Percentiles rank a stretch among this genome's conserved stretches.
These are phyloP conservation scores for Leishmania aethiopica DNA, from an alignment of 208 protist species.

Conservation along the genomic window DNA sequence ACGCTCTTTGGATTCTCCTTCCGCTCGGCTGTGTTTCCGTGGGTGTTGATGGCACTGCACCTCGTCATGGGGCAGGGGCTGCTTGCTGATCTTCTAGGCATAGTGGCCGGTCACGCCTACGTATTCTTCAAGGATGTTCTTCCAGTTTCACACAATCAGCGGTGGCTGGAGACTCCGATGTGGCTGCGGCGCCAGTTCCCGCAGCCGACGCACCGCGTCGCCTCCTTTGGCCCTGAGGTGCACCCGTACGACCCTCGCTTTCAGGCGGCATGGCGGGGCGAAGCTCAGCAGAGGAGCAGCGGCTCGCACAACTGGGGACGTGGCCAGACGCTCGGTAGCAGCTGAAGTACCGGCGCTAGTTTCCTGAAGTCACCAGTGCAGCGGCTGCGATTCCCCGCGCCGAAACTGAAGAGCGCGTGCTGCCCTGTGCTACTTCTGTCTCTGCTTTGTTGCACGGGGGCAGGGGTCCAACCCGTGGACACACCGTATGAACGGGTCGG, in stretches of 20 bases:
- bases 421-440: neutral
- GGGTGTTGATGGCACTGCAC: conserved; percentile 80
- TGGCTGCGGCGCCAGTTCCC: conserved; percentile 52
- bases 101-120: conserved; percentile 74
- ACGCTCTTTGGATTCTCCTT: conserved; percentile 84
- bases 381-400: neutral
- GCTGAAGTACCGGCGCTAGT: conserved; percentile 13
- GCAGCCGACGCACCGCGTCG: conserved; percentile 20
- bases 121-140: conserved; percentile 83
- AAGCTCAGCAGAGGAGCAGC: conserved; percentile 9
- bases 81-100: conserved; percentile 67
- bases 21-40: conserved; percentile 77
- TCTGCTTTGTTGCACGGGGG: neutral
- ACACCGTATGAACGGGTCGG: neutral
- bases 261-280: conserved; percentile 18
- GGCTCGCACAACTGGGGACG: conserved; percentile 37
- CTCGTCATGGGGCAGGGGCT: conserved; percentile 60
- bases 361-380: neutral
- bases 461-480: neutral
- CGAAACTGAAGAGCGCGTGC: neutral
- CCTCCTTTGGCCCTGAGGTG: conserved; percentile 22
- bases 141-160: conserved; percentile 58
- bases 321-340: conserved; percentile 30
- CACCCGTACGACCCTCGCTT: conserved; percentile 44
- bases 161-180: conserved; percentile 54